Conservation (phyloP, 148 eudicot species). For the Arctostaphylos glauca region DNA sequence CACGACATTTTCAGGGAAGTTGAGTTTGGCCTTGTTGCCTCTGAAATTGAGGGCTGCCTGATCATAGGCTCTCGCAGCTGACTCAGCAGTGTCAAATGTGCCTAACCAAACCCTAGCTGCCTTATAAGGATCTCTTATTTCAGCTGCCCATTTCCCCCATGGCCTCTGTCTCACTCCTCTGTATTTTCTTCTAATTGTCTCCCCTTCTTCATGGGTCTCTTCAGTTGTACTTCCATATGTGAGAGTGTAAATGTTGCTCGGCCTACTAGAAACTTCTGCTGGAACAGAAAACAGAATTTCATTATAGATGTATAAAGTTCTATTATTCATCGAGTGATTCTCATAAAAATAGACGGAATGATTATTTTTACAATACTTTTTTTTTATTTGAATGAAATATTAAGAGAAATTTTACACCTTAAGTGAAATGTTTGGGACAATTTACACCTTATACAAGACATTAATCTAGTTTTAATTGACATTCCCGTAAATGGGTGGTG, state of each 20-base stretch:
- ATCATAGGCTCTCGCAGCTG: slow-evolving; percentile 77
- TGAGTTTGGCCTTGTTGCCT: slow-evolving; percentile 81
- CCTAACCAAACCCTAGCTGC: slow-evolving; percentile 88
- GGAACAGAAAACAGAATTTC: background rate
- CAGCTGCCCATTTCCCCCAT: slow-evolving; percentile 97
- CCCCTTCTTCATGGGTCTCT: slow-evolving; percentile 10
- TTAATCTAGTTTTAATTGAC: no score
- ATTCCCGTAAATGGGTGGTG: no score
- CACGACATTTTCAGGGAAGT: slow-evolving; percentile 68
- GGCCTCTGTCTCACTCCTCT: slow-evolving; percentile 86
- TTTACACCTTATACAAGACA: no score
- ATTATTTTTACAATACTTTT: no score
- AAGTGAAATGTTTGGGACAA: no score
- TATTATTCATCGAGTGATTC: no score
- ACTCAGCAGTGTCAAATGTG: slow-evolving; percentile 74
- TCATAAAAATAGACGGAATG: no score
- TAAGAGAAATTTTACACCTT: no score
- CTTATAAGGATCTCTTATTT: slow-evolving; percentile 69
- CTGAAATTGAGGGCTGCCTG: slow-evolving; percentile 65
- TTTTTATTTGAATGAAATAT: no score
- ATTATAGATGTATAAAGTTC: no score
- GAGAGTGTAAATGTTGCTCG: slow-evolving; percentile 25
- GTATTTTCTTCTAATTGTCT: slow-evolving; percentile 44
- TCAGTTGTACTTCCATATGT: slow-evolving; percentile 8
- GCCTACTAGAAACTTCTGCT: slow-evolving; percentile 34